Percentiles rank a stretch among this genome's conserved stretches.
Conservation (phyloP, 2,329 filamentous ascomycete genomes). For the Cercospora citrullina region DNA sequence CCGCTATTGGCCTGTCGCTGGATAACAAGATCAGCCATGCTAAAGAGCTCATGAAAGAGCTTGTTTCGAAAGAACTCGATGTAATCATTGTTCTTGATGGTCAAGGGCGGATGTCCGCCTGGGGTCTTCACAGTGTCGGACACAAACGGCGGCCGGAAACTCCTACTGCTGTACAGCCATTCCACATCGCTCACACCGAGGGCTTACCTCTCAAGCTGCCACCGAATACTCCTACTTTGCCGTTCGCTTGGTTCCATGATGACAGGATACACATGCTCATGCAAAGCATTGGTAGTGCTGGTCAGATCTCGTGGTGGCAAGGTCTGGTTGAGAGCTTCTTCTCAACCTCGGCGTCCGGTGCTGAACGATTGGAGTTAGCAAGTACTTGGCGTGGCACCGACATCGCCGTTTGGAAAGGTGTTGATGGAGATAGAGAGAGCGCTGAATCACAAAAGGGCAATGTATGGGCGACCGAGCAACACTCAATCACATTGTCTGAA, state of each 20-base stretch:
- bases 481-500: neutral
- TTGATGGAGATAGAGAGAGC: neutral
- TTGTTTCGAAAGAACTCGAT: conserved; percentile 83
- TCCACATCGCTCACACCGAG: conserved; percentile 80
- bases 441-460: neutral
- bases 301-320: conserved; percentile 78
- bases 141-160: conserved; percentile 57
- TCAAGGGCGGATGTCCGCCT: conserved; percentile 83
- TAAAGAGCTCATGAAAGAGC: conserved; percentile 78
- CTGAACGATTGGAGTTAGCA: conserved; percentile 23
- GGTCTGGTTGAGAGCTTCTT: conserved; percentile 77
- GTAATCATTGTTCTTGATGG: conserved; percentile 83
- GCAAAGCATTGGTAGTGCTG: conserved; percentile 73
- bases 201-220: conserved; percentile 43
- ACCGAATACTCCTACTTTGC: conserved; percentile 25
- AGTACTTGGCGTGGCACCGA: conserved; percentile 12
- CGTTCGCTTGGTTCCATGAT: conserved; percentile 34
- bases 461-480: neutral
- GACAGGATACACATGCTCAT: conserved; percentile 58
- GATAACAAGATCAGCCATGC: conserved; percentile 62
- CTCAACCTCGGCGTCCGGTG: conserved; percentile 55
- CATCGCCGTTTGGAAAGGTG: conserved; percentile 4
- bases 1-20: conserved; percentile 52
- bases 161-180: conserved; percentile 61
- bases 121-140: conserved; percentile 85